A percentile compares a stretch with the other conserved stretches of the same genome.
Conservation (phyloP, 2,329 filamentous ascomycete genomes). For the Ilyonectria robusta region DNA sequence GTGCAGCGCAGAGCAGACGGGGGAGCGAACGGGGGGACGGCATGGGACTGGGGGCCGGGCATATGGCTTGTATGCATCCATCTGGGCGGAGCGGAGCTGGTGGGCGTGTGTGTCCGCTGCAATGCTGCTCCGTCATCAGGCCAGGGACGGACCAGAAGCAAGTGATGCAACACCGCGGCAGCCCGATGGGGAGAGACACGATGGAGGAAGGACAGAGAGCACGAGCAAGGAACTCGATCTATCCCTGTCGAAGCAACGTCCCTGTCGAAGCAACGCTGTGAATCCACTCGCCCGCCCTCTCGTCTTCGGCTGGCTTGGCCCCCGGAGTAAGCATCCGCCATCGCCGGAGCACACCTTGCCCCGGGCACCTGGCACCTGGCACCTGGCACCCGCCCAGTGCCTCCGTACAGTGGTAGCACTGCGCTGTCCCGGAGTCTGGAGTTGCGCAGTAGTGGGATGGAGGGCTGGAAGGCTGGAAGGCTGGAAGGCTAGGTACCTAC, state of each 20-base stretch:
- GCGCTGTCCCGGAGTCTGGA: neutral
- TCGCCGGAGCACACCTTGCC: neutral
- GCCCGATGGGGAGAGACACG: conserved; percentile 1
- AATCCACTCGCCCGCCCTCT: neutral
- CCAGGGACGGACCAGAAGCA: neutral
- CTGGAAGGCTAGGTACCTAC: neutral
- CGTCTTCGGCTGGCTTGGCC: neutral
- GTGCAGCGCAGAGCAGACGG: conserved; percentile 12
- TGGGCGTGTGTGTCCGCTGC: neutral
- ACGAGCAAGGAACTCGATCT: neutral
- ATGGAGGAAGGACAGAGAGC: neutral
- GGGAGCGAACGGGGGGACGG: conserved; percentile 9
- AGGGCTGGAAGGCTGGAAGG: too few species aligned
- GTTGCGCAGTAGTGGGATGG: neutral
- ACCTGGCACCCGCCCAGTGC: neutral
- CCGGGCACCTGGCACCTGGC: neutral
- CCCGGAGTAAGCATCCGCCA: neutral
- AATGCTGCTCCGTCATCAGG: neutral
- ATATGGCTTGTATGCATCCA: neutral
- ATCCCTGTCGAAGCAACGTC: neutral
- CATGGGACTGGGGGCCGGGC: conserved; percentile 9
- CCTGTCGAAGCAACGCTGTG: neutral
- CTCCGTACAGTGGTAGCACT: neutral
- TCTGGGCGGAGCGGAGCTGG: conserved; percentile 17
- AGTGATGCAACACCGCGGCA: too few species aligned